These are phyloP conservation scores for Vinca minor DNA, from an alignment of 257 asterid genomes.

Conservation along the genomic window DNA sequence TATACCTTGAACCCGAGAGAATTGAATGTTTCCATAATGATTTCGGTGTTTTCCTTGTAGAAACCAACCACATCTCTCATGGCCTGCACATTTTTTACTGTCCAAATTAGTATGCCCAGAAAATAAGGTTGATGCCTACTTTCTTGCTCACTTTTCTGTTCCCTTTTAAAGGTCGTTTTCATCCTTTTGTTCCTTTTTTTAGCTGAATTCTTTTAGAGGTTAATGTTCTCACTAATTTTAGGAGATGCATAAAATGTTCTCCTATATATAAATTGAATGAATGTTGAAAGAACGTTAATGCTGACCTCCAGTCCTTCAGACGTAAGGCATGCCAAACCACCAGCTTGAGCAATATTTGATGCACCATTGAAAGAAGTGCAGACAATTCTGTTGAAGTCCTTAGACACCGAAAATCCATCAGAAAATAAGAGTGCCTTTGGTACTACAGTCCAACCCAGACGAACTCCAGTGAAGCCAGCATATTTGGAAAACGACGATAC, in stretches of 20 bases:
- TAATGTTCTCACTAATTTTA: background rate
- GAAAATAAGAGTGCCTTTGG: constrained; percentile 76
- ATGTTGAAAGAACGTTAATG: constrained; percentile 1
- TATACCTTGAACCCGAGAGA: constrained; percentile 87
- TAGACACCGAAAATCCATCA: constrained; percentile 85
- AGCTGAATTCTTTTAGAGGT: background rate
- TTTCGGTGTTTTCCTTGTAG: constrained; percentile 81
- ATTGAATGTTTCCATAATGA: constrained; percentile 74
- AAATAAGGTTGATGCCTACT: background rate
- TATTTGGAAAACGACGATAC: constrained; percentile 93
- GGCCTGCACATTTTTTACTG: constrained; percentile 43
- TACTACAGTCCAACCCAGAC: constrained; percentile 95
- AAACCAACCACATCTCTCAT: constrained; percentile 84
- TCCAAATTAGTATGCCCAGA: constrained; percentile 2
- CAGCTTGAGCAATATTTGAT: constrained; percentile 93
- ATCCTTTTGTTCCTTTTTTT: background rate
- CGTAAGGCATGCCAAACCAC: constrained; percentile 84
- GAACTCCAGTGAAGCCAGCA: constrained; percentile 97
- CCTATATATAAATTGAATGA: background rate
- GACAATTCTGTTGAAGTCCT: constrained; percentile 94
- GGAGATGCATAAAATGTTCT: background rate
- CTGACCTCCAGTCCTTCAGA: constrained; percentile 79
- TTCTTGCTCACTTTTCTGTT: background rate
- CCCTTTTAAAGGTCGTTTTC: too few species aligned
- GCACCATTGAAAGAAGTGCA: constrained; percentile 94